These are phyloP conservation scores for Boletus reticulatus DNA, from an alignment of 768 basidiomycete species.

Conservation along the genomic window DNA sequence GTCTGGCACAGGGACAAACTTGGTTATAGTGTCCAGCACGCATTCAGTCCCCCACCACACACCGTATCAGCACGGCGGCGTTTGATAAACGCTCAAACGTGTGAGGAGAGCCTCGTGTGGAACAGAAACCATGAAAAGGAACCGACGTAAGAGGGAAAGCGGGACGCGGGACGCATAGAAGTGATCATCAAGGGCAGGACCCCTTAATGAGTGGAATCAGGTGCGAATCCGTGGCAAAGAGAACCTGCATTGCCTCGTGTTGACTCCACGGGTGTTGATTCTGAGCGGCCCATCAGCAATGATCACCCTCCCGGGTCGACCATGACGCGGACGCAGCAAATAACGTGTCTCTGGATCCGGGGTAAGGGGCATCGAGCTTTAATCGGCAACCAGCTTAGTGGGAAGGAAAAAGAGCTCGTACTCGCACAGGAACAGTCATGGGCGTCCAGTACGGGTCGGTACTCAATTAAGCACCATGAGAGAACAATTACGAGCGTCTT, in stretches of 20 bases:
- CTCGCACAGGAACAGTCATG: not conserved
- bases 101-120: not conserved
- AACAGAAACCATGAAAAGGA: not conserved
- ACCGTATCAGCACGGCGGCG: not conserved
- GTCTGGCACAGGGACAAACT: not conserved
- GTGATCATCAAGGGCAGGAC: not conserved
- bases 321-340: not conserved
- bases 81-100: not conserved
- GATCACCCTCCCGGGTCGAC: not conserved
- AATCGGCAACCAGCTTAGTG: not conserved
- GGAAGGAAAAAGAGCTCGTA: not conserved
- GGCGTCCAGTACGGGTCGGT: not conserved
- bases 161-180: not conserved
- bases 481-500: not conserved
- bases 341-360: not conserved
- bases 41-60: too few relatives aligned
- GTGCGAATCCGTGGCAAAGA: too few relatives aligned
- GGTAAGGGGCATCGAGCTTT: not conserved
- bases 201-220: not conserved
- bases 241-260: not conserved
- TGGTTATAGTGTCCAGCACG: not conserved
- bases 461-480: not conserved
- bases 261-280: not conserved
- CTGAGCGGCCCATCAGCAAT: slow-evolving; percentile 1
- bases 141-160: not conserved